A percentile compares a stretch with the other conserved stretches of the same genome.
Evolutionary conservation across 192 early-diverging fungal genomes (phyloP).

Genomic region (Coemansia umbellata): DNA sequence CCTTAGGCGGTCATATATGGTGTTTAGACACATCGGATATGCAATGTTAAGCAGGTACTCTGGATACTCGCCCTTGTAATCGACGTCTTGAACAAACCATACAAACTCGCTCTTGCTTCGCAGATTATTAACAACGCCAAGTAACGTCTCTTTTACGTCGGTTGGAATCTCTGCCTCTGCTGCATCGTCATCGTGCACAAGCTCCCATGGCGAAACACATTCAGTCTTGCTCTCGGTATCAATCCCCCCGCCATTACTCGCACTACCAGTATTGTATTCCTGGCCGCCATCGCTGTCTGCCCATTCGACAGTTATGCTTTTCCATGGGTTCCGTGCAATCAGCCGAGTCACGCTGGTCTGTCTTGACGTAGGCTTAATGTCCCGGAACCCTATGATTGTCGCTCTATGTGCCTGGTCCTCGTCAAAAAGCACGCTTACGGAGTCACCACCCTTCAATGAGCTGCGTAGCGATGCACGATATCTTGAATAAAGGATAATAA

Average conservation of each 20-base stretch:
- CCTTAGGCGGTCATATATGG: conserved; percentile 54
- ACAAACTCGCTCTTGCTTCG: conserved; percentile 39
- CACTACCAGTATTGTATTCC: too few species aligned
- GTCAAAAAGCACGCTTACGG: conserved; percentile 63
- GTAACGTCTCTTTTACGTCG: conserved; percentile 28
- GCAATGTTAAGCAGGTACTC: conserved; percentile 62
- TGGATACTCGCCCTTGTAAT: conserved; percentile 55
- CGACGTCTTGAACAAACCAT: conserved; percentile 62
- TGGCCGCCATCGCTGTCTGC: conserved; percentile 5
- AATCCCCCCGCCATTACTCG: not conserved
- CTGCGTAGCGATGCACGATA: conserved; percentile 59
- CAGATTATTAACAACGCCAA: conserved; percentile 47
- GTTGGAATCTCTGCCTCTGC: conserved; percentile 14
- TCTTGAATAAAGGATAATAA: conserved; percentile 60
- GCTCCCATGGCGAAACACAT: conserved; percentile 38
- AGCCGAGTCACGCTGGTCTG: conserved; percentile 44
- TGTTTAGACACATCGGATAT: conserved; percentile 68
- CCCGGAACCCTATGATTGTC: conserved; percentile 50
- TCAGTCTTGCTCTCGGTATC: conserved; percentile 12
- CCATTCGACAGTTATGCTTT: conserved; percentile 45
- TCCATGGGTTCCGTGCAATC: conserved; percentile 53
- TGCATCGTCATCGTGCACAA: conserved; percentile 17
- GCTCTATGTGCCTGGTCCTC: conserved; percentile 58
- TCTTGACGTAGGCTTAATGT: conserved; percentile 37
- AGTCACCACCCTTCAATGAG: conserved; percentile 46